Conservation (phyloP, 371 early-diverging fungal genomes). For the Cokeromyces recurvatus region DNA sequence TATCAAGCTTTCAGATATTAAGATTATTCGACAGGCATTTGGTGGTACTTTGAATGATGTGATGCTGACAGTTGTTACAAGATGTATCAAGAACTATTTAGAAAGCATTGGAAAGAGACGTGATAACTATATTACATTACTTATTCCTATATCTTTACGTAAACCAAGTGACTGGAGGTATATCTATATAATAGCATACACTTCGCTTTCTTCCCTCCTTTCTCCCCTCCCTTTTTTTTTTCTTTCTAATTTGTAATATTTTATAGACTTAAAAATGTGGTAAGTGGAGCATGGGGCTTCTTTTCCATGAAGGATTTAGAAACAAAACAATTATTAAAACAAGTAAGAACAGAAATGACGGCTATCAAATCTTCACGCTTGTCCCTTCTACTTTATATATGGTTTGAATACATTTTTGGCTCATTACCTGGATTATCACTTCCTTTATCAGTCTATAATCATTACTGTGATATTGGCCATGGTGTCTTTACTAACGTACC, state of each 20-base stretch:
- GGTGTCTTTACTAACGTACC: constrained; percentile 36
- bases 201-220: too few species aligned
- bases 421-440: constrained; percentile 12
- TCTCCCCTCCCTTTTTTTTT: too few species aligned
- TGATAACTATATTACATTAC: constrained; percentile 18
- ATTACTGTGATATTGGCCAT: constrained; percentile 19
- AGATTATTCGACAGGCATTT: constrained; percentile 20
- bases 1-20: constrained; percentile 24
- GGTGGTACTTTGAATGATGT: constrained; percentile 34
- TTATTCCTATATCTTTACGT: constrained; percentile 32
- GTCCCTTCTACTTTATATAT: constrained; percentile 17
- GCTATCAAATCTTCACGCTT: constrained; percentile 22
- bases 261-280: too few species aligned
- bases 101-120: constrained; percentile 13
- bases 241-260: too few species aligned
- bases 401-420: constrained; percentile 9
- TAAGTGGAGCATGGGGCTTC: constrained; percentile 30
- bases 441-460: constrained; percentile 3
- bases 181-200: background rate
- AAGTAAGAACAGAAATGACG: constrained; percentile 26
- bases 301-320: constrained; percentile 32
- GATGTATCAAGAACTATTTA: constrained; percentile 25
- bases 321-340: constrained; percentile 16
- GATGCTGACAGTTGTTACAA: constrained; percentile 26
- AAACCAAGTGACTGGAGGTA: constrained; percentile 22